phyloP scores from a whole-genome alignment of 2,329 filamentous ascomycete species.

The Lasiodiplodia hormozganensis region DNA sequence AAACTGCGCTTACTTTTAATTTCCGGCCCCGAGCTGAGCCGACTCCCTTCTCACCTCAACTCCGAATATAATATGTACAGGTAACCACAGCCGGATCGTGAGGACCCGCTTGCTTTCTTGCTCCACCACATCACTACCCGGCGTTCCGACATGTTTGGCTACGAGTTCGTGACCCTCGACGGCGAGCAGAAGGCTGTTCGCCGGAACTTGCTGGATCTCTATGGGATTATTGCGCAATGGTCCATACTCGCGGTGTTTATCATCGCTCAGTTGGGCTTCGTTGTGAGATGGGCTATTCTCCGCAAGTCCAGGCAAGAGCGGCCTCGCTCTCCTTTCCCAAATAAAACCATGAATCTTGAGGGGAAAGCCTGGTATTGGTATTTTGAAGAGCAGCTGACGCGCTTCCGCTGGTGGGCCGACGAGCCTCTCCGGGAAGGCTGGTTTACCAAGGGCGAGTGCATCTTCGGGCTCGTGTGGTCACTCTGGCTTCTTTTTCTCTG shows the following conservation, averaged over 20 bases:
- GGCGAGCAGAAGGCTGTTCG: conserved; percentile 58
- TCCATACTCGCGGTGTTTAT: conserved; percentile 58
- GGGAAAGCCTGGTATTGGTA: conserved; percentile 37
- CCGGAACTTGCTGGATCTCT: conserved; percentile 60
- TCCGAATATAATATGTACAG: conserved; percentile 16
- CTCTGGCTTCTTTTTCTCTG: conserved; percentile 60
- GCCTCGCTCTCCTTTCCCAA: conserved; percentile 51
- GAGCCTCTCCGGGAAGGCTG: conserved; percentile 52
- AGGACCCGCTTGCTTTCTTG: neutral
- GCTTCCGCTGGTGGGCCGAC: conserved; percentile 53
- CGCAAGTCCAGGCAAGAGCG: conserved; percentile 32
- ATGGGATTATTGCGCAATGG: conserved; percentile 63
- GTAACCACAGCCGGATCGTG: neutral
- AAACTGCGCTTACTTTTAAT: conserved; percentile 17
- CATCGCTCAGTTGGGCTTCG: conserved; percentile 50
- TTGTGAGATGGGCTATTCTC: conserved; percentile 32
- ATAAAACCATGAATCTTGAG: conserved; percentile 41
- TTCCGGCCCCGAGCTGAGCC: conserved; percentile 4
- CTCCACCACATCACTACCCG: neutral
- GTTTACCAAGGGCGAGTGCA: conserved; percentile 61
- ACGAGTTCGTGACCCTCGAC: conserved; percentile 60
- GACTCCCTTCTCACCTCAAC: neutral
- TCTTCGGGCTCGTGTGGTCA: conserved; percentile 57
- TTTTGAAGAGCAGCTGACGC: conserved; percentile 37
- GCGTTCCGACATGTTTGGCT: conserved; percentile 45